A percentile compares a stretch with the other conserved stretches of the same genome.
Conservation (phyloP, 108 stramenopile genomes). For the Fragilaria radians region DNA sequence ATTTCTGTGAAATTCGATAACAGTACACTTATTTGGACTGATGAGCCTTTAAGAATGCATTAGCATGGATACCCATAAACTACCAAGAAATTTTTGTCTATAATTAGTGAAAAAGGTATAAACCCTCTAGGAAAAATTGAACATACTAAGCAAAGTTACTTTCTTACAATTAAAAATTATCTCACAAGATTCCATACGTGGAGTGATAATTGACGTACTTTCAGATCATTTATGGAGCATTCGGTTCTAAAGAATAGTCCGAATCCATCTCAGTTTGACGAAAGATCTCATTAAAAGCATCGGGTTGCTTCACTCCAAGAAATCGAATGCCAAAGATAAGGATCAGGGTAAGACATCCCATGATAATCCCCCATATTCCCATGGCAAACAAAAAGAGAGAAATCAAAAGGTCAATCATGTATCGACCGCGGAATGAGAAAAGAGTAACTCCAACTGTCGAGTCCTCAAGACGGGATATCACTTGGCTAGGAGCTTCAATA, state of each 20-base stretch:
- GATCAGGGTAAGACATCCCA: slow-evolving; percentile 30
- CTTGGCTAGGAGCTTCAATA: slow-evolving; percentile 37
- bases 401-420: slow-evolving; percentile 51
- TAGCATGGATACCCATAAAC: no score
- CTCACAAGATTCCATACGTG: not conserved
- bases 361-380: slow-evolving; percentile 47
- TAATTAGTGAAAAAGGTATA: no score
- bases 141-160: not conserved
- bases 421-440: slow-evolving; percentile 62
- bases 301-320: slow-evolving; percentile 61
- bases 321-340: slow-evolving; percentile 71
- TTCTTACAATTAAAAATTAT: no score
- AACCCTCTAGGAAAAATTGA: no score
- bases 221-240: not conserved
- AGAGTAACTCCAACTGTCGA: slow-evolving; percentile 27
- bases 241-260: not conserved
- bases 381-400: slow-evolving; percentile 50
- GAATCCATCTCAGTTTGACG: slow-evolving; percentile 50
- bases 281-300: slow-evolving; percentile 65
- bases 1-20: not conserved
- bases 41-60: not conserved
- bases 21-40: not conserved
- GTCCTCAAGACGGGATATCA: slow-evolving; percentile 34
- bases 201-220: no score
- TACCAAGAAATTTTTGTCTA: no score